Conservation (phyloP, 139 green algal genomes). For the Chlamydomonas incerta region DNA sequence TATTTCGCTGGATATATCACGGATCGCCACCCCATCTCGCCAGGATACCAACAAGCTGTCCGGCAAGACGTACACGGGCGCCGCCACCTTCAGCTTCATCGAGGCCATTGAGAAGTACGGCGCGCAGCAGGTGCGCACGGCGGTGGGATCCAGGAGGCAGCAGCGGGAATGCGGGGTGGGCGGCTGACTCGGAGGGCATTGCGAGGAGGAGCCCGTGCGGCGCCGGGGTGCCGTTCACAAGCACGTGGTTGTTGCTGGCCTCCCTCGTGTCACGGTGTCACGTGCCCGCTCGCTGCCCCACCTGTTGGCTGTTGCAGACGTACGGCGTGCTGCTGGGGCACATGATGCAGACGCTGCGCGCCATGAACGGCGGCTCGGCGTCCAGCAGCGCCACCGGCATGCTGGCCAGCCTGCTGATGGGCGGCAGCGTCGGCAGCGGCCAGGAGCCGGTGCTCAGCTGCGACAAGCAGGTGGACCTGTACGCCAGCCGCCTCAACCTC, state of each 20-base stretch:
- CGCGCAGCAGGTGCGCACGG: neutral
- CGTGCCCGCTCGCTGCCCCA: no score
- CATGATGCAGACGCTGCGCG: constrained; percentile 56
- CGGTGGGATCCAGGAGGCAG: no score
- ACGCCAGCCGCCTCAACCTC: neutral
- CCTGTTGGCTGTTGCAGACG: no score
- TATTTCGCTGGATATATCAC: no score
- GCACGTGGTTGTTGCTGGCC: no score
- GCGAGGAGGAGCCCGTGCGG: no score
- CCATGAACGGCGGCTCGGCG: neutral
- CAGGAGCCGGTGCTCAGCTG: constrained; percentile 72
- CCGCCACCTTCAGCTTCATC: constrained; percentile 88
- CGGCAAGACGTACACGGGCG: constrained; percentile 76
- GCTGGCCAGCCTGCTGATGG: constrained; percentile 49
- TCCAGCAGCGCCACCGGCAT: neutral
- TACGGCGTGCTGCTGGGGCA: constrained; percentile 41
- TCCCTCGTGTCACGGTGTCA: no score
- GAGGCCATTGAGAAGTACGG: constrained; percentile 66
- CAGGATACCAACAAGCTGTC: constrained; percentile 66
- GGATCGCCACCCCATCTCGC: neutral
- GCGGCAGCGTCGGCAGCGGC: constrained; percentile 26
- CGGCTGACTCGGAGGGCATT: no score
- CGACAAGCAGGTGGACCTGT: constrained; percentile 51
- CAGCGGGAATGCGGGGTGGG: no score
- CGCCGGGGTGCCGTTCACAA: no score